phyloP scores from a whole-genome alignment of 192 early-diverging fungal species.

The Neocallimastix lanati region DNA sequence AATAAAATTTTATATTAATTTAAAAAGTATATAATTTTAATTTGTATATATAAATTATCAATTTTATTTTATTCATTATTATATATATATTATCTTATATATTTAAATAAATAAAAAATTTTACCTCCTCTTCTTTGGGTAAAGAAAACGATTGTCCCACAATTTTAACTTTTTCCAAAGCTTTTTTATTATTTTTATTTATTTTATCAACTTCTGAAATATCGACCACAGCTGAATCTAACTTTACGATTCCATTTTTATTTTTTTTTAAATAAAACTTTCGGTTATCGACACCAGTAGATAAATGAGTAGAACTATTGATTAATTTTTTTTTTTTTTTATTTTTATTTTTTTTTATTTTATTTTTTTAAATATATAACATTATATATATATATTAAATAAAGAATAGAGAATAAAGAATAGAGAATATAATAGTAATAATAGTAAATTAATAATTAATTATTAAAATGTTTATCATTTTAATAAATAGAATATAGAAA shows the following conservation, averaged over 20 bases:
- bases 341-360: too few species aligned
- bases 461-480: too few species aligned
- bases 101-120: neutral
- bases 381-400: too few species aligned
- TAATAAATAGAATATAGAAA: too few species aligned
- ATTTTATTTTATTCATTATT: too few species aligned
- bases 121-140: neutral
- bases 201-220: neutral
- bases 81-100: neutral
- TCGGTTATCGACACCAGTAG: neutral
- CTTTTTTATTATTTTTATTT: neutral
- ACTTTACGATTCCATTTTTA: neutral
- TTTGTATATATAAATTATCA: too few species aligned
- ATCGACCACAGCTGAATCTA: neutral
- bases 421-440: too few species aligned
- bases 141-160: neutral
- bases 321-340: neutral
- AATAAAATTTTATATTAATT: too few species aligned
- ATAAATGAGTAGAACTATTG: neutral
- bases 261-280: neutral
- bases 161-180: neutral
- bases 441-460: too few species aligned
- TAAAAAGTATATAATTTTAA: too few species aligned
- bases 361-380: too few species aligned
- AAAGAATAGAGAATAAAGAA: too few species aligned